A percentile compares a stretch with the other conserved stretches of the same genome.
Evolutionary conservation across 352 stramenopile genomes (phyloP).

Genomic region (Globisporangium polare): DNA sequence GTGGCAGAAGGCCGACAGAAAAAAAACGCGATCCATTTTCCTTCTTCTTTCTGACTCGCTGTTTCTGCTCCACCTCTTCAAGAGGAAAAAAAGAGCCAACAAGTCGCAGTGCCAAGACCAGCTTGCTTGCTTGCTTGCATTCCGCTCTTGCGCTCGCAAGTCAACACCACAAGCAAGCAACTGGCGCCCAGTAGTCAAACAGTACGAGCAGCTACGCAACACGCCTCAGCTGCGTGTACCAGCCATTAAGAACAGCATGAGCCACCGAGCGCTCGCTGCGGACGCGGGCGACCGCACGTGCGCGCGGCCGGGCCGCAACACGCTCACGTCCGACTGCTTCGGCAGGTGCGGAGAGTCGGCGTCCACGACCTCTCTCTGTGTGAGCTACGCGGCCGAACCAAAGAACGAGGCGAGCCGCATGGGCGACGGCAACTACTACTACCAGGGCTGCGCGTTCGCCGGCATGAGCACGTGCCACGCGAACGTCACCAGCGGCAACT

Average conservation of each 20-base stretch:
- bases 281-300: constrained; percentile 19
- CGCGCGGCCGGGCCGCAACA: constrained; percentile 37
- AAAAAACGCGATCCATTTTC: background rate
- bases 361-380: constrained; percentile 30
- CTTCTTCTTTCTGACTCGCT: background rate
- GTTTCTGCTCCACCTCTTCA: background rate
- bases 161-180: background rate
- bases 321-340: constrained; percentile 58
- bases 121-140: background rate
- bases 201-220: background rate
- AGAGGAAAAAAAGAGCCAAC: background rate
- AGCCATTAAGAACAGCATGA: background rate
- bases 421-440: constrained; percentile 59
- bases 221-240: background rate
- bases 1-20: too few species aligned
- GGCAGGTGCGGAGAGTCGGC: constrained; percentile 25
- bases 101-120: background rate
- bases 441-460: constrained; percentile 47
- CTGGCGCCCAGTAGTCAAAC: background rate
- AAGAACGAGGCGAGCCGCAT: constrained; percentile 23
- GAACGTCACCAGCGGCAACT: constrained; percentile 36
- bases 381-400: constrained; percentile 50
- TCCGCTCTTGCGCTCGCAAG: background rate
- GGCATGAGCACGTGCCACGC: constrained; percentile 47
- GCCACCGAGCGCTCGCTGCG: background rate